A percentile compares a stretch with the other conserved stretches of the same genome.
phyloP scores from a whole-genome alignment of 2,329 filamentous ascomycete genomes.

The Penicillium sp. region DNA sequence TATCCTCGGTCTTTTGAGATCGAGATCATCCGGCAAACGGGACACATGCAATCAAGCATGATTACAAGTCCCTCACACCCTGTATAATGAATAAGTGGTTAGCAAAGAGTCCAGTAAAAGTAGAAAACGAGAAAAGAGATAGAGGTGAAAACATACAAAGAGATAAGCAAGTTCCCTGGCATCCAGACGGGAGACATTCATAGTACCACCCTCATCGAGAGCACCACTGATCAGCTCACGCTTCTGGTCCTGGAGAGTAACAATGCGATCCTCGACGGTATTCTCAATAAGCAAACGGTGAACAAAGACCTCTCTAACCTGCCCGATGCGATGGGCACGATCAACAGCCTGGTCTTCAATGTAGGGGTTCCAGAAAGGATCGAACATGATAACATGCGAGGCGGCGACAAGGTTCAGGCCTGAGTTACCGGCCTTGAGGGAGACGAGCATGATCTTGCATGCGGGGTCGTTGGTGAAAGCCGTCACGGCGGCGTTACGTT shows the following conservation, averaged over 20 bases:
- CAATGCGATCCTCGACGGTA: slow-evolving; percentile 86
- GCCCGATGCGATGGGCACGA: slow-evolving; percentile 83
- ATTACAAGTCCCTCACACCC: slow-evolving; percentile 22
- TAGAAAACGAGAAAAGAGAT: background rate
- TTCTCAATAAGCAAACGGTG: slow-evolving; percentile 74
- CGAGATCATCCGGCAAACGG: background rate
- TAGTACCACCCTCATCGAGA: slow-evolving; percentile 71
- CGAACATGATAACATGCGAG: slow-evolving; percentile 82
- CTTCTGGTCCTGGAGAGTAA: slow-evolving; percentile 76
- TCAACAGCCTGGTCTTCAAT: slow-evolving; percentile 92
- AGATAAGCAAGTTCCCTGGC: slow-evolving; percentile 68
- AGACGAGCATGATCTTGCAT: slow-evolving; percentile 71
- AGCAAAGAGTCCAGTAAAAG: slow-evolving; percentile 2
- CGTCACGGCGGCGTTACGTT: slow-evolving; percentile 66
- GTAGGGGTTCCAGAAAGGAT: slow-evolving; percentile 93
- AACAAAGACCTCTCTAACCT: slow-evolving; percentile 70
- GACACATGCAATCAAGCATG: background rate
- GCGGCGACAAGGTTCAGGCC: slow-evolving; percentile 83
- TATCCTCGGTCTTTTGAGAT: background rate
- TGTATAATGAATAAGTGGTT: slow-evolving; percentile 8
- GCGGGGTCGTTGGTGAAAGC: slow-evolving; percentile 64
- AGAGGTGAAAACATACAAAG: slow-evolving; percentile 50
- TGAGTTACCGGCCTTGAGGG: slow-evolving; percentile 77
- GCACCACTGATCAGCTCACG: slow-evolving; percentile 73
- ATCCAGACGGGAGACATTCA: slow-evolving; percentile 65